Percentiles rank a stretch among this genome's conserved stretches.
Conservation (phyloP, 495 filamentous ascomycete species). For the Podospora sp. region DNA sequence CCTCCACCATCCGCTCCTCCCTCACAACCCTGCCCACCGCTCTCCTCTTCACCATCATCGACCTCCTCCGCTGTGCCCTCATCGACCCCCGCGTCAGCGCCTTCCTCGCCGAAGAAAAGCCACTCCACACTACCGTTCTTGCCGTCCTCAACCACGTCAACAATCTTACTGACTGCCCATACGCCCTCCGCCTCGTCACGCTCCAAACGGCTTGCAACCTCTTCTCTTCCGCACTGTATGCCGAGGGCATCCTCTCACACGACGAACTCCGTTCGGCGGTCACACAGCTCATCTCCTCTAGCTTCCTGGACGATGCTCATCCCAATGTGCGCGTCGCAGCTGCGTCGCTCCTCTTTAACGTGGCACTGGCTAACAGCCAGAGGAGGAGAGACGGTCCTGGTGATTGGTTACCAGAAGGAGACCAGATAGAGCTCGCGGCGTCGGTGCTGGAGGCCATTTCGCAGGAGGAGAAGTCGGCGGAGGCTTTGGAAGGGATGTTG, state of each 20-base stretch:
- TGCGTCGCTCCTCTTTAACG: slow-evolving; percentile 79
- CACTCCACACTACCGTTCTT: slow-evolving; percentile 61
- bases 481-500: slow-evolving; percentile 72
- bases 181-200: slow-evolving; percentile 80
- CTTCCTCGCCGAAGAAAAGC: slow-evolving; percentile 82
- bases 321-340: slow-evolving; percentile 69
- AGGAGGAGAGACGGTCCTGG: slow-evolving; percentile 58
- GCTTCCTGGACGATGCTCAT: slow-evolving; percentile 58
- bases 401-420: slow-evolving; percentile 64
- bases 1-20: slow-evolving; percentile 53
- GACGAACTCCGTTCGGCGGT: slow-evolving; percentile 42
- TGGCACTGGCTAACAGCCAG: slow-evolving; percentile 70
- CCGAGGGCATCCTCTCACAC: slow-evolving; percentile 43
- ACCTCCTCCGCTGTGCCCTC: slow-evolving; percentile 76
- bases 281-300: slow-evolving; percentile 53
- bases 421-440: slow-evolving; percentile 78
- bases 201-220: slow-evolving; percentile 64
- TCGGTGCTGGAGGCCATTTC: slow-evolving; percentile 74
- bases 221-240: slow-evolving; percentile 64
- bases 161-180: slow-evolving; percentile 58
- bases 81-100: slow-evolving; percentile 83
- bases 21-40: slow-evolving; percentile 56
- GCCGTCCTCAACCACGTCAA: slow-evolving; percentile 65
- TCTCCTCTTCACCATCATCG: slow-evolving; percentile 74
- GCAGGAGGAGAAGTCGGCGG: slow-evolving; percentile 65